Evolutionary conservation across 208 protist genomes (phyloP).

Genomic region (Trypanosoma mega): DNA sequence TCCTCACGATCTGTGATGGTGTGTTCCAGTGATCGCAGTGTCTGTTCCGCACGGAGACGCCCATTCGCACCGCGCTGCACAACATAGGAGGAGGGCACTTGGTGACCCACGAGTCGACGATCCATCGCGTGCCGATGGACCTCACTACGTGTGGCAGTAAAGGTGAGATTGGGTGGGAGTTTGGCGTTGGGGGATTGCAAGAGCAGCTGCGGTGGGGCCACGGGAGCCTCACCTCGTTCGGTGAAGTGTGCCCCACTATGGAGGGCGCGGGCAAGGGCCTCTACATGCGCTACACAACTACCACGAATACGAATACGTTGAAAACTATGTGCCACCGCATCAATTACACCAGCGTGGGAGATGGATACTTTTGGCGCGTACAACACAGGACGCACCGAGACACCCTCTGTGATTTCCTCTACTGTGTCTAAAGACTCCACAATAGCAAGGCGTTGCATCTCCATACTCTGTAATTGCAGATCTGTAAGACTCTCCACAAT

Average conservation of each 20-base stretch:
- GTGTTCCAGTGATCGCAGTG: conserved; percentile 18
- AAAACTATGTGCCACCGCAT: conserved; percentile 74
- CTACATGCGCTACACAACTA: conserved; percentile 76
- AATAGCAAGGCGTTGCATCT: conserved; percentile 65
- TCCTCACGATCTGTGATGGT: conserved; percentile 60
- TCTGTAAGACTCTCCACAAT: conserved; percentile 64
- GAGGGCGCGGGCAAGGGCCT: conserved; percentile 57
- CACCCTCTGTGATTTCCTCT: conserved; percentile 3
- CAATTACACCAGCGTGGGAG: conserved; percentile 76
- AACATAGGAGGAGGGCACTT: conserved; percentile 19
- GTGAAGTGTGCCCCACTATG: conserved; percentile 62
- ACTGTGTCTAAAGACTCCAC: conserved; percentile 33
- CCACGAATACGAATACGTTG: conserved; percentile 87
- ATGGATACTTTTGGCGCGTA: conserved; percentile 85
- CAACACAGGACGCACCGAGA: conserved; percentile 64
- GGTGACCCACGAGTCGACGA: conserved; percentile 26
- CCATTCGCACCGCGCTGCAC: conserved; percentile 21
- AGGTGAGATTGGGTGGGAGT: conserved; percentile 40
- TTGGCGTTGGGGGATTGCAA: background rate
- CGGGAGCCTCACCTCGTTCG: conserved; percentile 29
- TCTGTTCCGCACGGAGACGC: conserved; percentile 17
- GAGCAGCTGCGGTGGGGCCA: too few relatives aligned
- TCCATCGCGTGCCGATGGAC: background rate
- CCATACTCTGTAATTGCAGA: conserved; percentile 66
- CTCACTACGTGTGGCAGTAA: conserved; percentile 26